phyloP scores from a whole-genome alignment of 495 filamentous ascomycete genomes.

The Xylaria curta region DNA sequence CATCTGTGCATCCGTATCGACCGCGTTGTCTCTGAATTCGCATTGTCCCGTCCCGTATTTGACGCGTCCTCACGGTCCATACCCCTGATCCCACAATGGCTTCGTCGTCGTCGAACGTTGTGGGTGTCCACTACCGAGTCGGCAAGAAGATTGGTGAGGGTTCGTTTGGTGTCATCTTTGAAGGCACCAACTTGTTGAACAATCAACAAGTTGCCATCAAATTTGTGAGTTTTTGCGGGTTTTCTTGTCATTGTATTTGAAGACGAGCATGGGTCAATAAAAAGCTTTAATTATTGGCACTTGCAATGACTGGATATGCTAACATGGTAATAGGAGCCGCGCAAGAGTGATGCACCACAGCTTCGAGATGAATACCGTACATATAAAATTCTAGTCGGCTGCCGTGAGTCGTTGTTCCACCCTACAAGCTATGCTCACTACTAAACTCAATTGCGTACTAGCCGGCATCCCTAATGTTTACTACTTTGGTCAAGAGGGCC shows the following conservation, averaged over 20 bases:
- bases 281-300: neutral
- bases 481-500: constrained; percentile 98
- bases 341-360: constrained; percentile 98
- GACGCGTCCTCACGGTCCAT: constrained; percentile 10
- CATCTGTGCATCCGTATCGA: constrained; percentile 13
- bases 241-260: neutral
- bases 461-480: constrained; percentile 99
- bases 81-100: constrained; percentile 64
- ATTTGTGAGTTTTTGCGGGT: constrained; percentile 73
- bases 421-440: neutral
- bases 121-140: constrained; percentile 98
- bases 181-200: constrained; percentile 98
- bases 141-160: constrained; percentile 99
- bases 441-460: constrained; percentile 48
- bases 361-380: constrained; percentile 98
- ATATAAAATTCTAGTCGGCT: constrained; percentile 99
- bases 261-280: neutral
- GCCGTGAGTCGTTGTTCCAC: constrained; percentile 72
- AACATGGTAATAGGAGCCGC: constrained; percentile 73
- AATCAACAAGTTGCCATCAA: constrained; percentile 99
- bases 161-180: constrained; percentile 98
- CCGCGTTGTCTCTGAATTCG: constrained; percentile 15
- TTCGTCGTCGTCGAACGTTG: constrained; percentile 95
- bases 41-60: neutral
- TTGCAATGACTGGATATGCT: constrained; percentile 3